These are phyloP conservation scores for Colletotrichum truncatum DNA, from an alignment of 2,329 filamentous ascomycete genomes.

Conservation along the genomic window DNA sequence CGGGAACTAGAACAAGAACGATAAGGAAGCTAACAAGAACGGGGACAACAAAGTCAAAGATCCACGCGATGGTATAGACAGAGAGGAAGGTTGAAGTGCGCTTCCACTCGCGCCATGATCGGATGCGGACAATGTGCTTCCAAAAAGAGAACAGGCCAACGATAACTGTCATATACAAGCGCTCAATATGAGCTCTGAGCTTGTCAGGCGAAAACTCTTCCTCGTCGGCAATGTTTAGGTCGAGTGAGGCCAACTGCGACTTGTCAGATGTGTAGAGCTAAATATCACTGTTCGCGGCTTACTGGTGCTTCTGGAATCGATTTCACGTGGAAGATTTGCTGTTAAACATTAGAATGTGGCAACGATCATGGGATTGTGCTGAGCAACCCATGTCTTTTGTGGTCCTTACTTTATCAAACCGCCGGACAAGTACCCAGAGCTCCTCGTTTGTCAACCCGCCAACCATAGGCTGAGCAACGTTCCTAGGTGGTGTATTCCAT, in stretches of 20 bases:
- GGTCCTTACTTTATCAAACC: conserved; percentile 70
- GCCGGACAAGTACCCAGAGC: conserved; percentile 74
- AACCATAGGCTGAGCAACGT: conserved; percentile 69
- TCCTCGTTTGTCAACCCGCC: conserved; percentile 77
- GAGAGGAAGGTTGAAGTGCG: conserved; percentile 71
- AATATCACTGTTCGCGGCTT: conserved; percentile 46
- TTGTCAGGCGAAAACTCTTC: conserved; percentile 90
- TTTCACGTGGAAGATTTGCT: conserved; percentile 74
- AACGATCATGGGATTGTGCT: conserved; percentile 29
- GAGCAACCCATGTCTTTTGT: background rate
- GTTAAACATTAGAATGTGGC: conserved; percentile 42
- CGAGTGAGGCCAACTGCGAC: conserved; percentile 69
- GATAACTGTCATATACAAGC: conserved; percentile 83
- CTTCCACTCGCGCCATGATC: conserved; percentile 80
- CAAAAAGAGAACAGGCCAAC: conserved; percentile 71
- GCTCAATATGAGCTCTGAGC: conserved; percentile 78
- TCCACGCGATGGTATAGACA: conserved; percentile 73
- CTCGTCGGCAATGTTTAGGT: conserved; percentile 83
- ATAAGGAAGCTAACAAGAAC: conserved; percentile 67
- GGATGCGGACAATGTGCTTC: conserved; percentile 79
- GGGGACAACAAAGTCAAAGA: conserved; percentile 76
- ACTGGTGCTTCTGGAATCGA: conserved; percentile 56
- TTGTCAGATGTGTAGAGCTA: conserved; percentile 37
- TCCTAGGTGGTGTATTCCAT: conserved; percentile 70
- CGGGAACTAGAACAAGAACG: conserved; percentile 72